Evolutionary conservation across 2,329 filamentous ascomycete species (phyloP).

Genomic region (Microsporum ferrugineum): DNA sequence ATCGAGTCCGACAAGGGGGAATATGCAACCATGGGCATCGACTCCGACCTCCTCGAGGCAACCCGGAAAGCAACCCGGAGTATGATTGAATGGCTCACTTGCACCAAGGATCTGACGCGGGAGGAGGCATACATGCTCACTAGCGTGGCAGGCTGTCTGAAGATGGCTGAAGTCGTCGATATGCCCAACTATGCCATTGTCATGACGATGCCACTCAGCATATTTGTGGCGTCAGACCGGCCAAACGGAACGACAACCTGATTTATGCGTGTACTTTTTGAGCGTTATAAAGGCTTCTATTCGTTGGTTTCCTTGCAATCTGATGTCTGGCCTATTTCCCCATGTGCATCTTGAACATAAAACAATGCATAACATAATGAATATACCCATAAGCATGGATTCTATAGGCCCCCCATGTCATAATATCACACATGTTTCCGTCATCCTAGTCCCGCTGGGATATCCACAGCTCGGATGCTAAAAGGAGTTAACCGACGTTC

Average conservation of each 20-base stretch:
- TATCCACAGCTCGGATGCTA: neutral
- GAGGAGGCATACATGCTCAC: constrained; percentile 44
- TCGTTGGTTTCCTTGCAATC: neutral
- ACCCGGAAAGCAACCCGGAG: constrained; percentile 39
- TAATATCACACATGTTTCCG: neutral
- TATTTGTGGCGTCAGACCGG: constrained; percentile 28
- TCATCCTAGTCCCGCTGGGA: neutral
- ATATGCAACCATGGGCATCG: constrained; percentile 40
- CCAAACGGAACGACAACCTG: neutral
- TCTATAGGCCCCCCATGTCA: neutral
- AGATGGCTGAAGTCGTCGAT: constrained; percentile 43
- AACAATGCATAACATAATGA: neutral
- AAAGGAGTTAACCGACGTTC: neutral
- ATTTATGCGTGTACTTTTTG: neutral
- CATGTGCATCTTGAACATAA: neutral
- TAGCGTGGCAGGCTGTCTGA: constrained; percentile 41
- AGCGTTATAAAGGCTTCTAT: neutral
- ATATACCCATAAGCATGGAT: neutral
- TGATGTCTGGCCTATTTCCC: neutral
- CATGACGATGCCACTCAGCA: constrained; percentile 39
- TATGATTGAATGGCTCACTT: constrained; percentile 41
- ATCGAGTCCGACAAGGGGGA: constrained; percentile 27
- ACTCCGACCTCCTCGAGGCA: constrained; percentile 39
- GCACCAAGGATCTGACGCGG: constrained; percentile 36
- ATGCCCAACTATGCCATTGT: constrained; percentile 45